Conservation (phyloP, 805 yeast species). For the Cyberlindnera maclurae region DNA sequence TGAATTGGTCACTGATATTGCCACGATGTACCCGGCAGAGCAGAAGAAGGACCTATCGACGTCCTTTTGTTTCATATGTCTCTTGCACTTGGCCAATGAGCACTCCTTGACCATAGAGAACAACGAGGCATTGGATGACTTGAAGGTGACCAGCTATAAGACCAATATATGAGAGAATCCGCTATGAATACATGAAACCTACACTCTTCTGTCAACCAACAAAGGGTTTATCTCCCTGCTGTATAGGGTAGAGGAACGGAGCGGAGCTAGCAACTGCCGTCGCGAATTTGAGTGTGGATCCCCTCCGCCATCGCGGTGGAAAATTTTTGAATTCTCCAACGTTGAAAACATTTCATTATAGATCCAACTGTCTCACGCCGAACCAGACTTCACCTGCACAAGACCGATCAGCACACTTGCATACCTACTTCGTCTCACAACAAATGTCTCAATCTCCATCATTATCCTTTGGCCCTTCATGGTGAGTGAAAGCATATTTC, state of each 20-base stretch:
- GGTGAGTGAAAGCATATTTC: constrained; percentile 5
- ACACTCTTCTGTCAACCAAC: too few species aligned
- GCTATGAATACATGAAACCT: too few species aligned
- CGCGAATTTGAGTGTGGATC: background rate
- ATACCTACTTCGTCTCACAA: background rate
- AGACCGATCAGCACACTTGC: background rate
- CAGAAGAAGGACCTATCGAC: constrained; percentile 67
- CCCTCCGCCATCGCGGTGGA: background rate
- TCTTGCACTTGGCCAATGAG: constrained; percentile 82
- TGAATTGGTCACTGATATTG: constrained; percentile 42
- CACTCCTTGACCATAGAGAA: constrained; percentile 51
- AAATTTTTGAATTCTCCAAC: background rate
- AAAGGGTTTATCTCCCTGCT: too few species aligned
- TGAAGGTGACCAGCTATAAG: constrained; percentile 2
- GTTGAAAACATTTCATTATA: background rate
- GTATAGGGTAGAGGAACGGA: too few species aligned
- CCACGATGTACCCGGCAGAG: constrained; percentile 45
- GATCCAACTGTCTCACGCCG: too few species aligned
- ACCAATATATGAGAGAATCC: too few species aligned
- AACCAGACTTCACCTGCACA: too few species aligned
- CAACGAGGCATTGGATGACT: constrained; percentile 14
- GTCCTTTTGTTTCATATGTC: constrained; percentile 77
- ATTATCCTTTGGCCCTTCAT: constrained; percentile 13
- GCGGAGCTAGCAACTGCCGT: too few species aligned
- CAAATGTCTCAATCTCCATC: constrained; percentile 26